phyloP scores from a whole-genome alignment of 2,329 filamentous ascomycete genomes.

The Aureobasidium leucospermi region DNA sequence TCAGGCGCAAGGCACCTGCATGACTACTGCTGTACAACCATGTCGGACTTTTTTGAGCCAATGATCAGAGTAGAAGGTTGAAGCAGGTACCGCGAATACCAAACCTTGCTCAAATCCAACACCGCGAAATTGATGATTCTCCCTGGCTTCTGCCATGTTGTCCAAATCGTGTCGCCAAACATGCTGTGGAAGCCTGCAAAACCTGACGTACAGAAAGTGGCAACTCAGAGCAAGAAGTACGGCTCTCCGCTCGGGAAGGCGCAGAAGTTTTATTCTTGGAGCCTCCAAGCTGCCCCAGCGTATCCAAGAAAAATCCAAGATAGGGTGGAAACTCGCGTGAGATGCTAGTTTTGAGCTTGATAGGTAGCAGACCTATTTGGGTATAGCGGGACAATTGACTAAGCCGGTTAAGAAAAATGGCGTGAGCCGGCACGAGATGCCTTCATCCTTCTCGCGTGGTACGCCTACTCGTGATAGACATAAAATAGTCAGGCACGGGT shows the following conservation, averaged over 20 bases:
- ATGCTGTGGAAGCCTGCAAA: not conserved
- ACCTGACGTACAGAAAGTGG: not conserved
- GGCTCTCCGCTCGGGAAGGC: constrained; percentile 13
- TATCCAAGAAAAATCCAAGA: constrained; percentile 3
- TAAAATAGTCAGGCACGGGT: not conserved
- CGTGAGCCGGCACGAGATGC: not conserved
- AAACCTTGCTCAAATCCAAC: not conserved
- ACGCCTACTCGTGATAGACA: not conserved
- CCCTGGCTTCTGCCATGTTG: not conserved
- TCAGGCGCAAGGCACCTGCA: constrained; percentile 1
- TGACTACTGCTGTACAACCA: not conserved
- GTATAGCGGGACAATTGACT: not conserved
- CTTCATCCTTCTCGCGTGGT: not conserved
- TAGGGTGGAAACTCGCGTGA: constrained; percentile 2
- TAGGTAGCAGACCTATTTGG: not conserved
- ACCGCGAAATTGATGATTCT: not conserved
- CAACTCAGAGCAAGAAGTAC: not conserved
- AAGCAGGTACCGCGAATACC: not conserved
- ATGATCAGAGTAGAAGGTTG: not conserved
- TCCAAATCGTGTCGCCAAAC: not conserved
- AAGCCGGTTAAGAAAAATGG: not conserved
- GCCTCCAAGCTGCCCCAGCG: not conserved
- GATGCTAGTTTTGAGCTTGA: not conserved
- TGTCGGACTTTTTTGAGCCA: constrained; percentile 8
- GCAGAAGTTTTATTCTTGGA: constrained; percentile 4